phyloP scores from a whole-genome alignment of 179 eudicot genomes.

The Pouteria campechiana region DNA sequence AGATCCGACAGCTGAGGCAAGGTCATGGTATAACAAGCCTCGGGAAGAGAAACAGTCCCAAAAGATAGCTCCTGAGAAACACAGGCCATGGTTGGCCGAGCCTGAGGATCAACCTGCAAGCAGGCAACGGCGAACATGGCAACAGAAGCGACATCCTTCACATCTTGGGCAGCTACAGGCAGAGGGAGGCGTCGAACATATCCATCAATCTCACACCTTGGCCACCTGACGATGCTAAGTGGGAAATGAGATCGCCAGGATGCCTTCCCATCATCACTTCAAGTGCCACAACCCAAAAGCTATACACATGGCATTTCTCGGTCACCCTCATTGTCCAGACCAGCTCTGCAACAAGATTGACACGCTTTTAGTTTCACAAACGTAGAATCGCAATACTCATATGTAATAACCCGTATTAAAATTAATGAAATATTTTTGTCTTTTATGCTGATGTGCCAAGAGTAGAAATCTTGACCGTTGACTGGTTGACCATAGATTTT shows the following conservation, averaged over 20 bases:
- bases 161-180: constrained; percentile 11
- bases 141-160: constrained; percentile 7
- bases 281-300: constrained; percentile 31
- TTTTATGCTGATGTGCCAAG: too few relatives aligned
- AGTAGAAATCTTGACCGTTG: too few relatives aligned
- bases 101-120: constrained; percentile 10
- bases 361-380: too few relatives aligned
- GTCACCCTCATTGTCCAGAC: constrained; percentile 32
- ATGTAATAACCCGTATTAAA: too few relatives aligned
- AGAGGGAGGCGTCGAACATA: constrained; percentile 13
- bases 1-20: too few relatives aligned
- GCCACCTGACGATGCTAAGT: constrained; percentile 1
- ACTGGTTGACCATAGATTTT: too few relatives aligned
- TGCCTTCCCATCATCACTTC: constrained; percentile 37
- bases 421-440: too few relatives aligned
- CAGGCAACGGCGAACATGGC: constrained; percentile 15
- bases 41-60: too few relatives aligned
- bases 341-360: constrained; percentile 23
- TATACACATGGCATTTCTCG: constrained; percentile 33
- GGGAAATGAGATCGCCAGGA: constrained; percentile 17
- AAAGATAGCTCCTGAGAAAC: constrained; percentile 6
- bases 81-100: constrained; percentile 22
- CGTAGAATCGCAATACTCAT: too few relatives aligned
- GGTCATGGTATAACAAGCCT: too few relatives aligned
- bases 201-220: constrained; percentile 4